Percentiles rank a stretch among this genome's conserved stretches.
Conservation (phyloP, 2,329 filamentous ascomycete genomes). For the Neofusicoccum cordaticola region DNA sequence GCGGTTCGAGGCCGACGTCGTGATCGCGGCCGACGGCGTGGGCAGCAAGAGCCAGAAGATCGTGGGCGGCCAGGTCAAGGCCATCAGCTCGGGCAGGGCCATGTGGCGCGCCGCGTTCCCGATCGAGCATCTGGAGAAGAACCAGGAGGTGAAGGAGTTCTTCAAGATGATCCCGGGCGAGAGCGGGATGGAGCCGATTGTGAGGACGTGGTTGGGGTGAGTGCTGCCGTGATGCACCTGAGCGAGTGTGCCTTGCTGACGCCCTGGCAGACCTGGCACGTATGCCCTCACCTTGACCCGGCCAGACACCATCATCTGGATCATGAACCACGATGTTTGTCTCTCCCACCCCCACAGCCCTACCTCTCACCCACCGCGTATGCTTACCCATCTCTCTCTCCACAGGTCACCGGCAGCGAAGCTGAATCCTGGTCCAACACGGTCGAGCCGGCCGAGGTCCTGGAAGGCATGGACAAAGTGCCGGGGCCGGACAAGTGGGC, state of each 20-base stretch:
- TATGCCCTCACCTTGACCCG: constrained; percentile 47
- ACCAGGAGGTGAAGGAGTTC: constrained; percentile 47
- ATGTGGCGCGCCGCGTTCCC: constrained; percentile 44
- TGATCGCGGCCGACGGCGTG: constrained; percentile 42
- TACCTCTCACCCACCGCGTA: background rate
- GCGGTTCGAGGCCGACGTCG: constrained; percentile 40
- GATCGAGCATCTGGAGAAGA: constrained; percentile 43
- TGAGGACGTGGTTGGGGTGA: constrained; percentile 44
- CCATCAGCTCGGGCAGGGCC: constrained; percentile 36
- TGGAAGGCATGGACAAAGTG: constrained; percentile 45
- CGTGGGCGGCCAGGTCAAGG: constrained; percentile 44
- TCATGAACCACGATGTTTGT: constrained; percentile 48
- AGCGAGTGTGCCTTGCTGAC: constrained; percentile 17
- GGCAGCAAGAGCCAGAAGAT: constrained; percentile 46
- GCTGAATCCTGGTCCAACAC: constrained; percentile 49
- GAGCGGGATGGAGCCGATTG: constrained; percentile 41
- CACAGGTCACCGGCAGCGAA: constrained; percentile 43
- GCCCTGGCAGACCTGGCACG: constrained; percentile 29
- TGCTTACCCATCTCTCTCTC: background rate
- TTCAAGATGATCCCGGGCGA: constrained; percentile 42
- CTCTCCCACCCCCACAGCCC: constrained; percentile 6
- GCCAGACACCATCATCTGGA: constrained; percentile 50
- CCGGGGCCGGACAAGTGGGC: constrained; percentile 45
- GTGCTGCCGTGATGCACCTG: background rate
- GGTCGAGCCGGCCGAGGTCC: constrained; percentile 45